Evolutionary conservation across 1,284 basidiomycete species (phyloP), one percentile per base, ranked within the genome.

Genomic region (Tilletia caries): DNA sequence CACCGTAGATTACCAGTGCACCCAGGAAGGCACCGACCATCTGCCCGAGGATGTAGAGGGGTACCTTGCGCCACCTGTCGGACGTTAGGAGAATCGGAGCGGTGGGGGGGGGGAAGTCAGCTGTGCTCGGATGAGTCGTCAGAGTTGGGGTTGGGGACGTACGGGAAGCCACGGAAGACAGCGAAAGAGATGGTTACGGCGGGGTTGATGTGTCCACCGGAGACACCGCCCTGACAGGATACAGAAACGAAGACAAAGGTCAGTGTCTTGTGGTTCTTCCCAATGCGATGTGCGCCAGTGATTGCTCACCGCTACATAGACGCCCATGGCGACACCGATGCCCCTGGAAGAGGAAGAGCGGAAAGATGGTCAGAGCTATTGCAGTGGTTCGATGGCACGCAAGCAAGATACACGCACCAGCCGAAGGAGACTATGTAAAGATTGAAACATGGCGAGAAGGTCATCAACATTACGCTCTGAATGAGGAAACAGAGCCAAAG

Each of bases 121-220:
- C 12, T 52, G 8, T 10, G 27, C 23, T 52, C 23, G 8, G 23
- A 29, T 8, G 20, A 23, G 50, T 29, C 4, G 50, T 18, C 50
- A 8, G n/a, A 18, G 27, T 5, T 29, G 27, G n/a, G 20, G 23
- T 8, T 12, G 27, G 12, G 50, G 10, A 52, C 50, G 89, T 89
- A 91, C 2, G 91, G 90, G 82, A 92, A 92, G 67, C 86, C 86
- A 70, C 91, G 88, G 77, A 88, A 88, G 8, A 88, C 85, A 0
- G 90, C 91, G 46, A 91, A 77, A 15, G 88, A 85, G 50, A 92
- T 78, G 8, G 91, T 92, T 15, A 70, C 64, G 27, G 68, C 65
- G 10, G 68, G 68, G 37, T 70, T 70, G 65, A 70, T 60, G 23
- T 54, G 64, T 23, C 64, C 64, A 66, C 64, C 64, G 15, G 34